A percentile compares a stretch with the other conserved stretches of the same genome.
phyloP scores from a whole-genome alignment of 164 flowering plant genomes.

The Sedum album region DNA sequence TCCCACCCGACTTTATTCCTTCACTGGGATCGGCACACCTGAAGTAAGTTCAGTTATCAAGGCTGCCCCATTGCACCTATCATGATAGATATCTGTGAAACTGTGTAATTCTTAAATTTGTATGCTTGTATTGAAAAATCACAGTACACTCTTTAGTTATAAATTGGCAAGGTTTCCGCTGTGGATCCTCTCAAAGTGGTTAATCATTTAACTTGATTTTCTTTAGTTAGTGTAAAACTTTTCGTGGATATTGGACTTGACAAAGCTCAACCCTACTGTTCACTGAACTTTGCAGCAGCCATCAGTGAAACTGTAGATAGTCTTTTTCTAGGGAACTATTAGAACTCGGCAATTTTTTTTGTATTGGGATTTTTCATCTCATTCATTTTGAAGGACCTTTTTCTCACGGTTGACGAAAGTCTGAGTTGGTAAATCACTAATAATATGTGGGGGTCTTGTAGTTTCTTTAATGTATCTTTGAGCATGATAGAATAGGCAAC shows the following conservation, averaged over 20 bases:
- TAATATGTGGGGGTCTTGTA: background rate
- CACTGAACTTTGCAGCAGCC: background rate
- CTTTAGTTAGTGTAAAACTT: background rate
- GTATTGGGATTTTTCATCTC: background rate
- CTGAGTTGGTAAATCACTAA: background rate
- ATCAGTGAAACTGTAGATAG: background rate
- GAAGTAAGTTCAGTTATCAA: slow-evolving; percentile 52
- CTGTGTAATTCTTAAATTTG: background rate
- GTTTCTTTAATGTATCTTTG: background rate
- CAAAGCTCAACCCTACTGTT: background rate
- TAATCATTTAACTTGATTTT: background rate
- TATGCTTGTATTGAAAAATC: background rate
- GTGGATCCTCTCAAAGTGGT: background rate
- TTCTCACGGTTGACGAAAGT: background rate
- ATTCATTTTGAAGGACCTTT: background rate
- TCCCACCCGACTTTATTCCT: slow-evolving; percentile 89
- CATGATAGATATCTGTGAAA: background rate
- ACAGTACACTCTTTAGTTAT: background rate
- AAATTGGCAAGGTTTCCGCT: background rate
- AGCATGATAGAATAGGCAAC: background rate
- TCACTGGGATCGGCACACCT: slow-evolving; percentile 77
- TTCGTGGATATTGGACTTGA: background rate
- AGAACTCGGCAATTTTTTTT: background rate
- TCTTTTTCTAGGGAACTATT: background rate
- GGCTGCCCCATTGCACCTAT: background rate